These are phyloP conservation scores for Artemisia argyi DNA, from an alignment of 129 eudicot species.

Conservation along the genomic window DNA sequence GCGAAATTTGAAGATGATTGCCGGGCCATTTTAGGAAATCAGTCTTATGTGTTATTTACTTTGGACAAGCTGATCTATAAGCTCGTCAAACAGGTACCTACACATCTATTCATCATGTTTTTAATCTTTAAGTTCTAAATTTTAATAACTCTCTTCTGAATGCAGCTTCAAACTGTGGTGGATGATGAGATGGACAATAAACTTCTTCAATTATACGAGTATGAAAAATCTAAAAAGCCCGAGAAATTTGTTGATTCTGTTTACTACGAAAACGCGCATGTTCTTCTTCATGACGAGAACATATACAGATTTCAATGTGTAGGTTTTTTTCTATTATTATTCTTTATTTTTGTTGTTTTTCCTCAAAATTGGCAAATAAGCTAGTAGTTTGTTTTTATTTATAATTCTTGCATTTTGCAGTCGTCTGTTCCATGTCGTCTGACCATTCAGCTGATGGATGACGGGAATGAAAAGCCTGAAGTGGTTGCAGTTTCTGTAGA, in stretches of 20 bases:
- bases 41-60: constrained; percentile 91
- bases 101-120: not conserved
- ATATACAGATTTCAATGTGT: constrained; percentile 87
- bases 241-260: constrained; percentile 78
- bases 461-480: constrained; percentile 81
- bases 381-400: not conserved
- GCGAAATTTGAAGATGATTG: constrained; percentile 96
- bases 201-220: constrained; percentile 82
- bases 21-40: constrained; percentile 88
- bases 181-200: constrained; percentile 86
- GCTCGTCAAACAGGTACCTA: constrained; percentile 82
- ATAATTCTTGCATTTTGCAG: constrained; percentile 40
- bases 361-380: not conserved
- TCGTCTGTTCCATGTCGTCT: constrained; percentile 54
- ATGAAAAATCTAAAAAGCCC: constrained; percentile 72
- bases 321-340: constrained; percentile 36
- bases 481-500: constrained; percentile 85
- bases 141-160: constrained; percentile 8
- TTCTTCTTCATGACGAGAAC: constrained; percentile 89
- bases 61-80: constrained; percentile 90
- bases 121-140: not conserved
- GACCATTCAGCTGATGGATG: constrained; percentile 87
- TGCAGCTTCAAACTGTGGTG: constrained; percentile 89
- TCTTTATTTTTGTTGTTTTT: not conserved
- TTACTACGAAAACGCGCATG: constrained; percentile 85